Conservation (phyloP, 1,284 basidiomycete species). For the Peniophora sp. region DNA sequence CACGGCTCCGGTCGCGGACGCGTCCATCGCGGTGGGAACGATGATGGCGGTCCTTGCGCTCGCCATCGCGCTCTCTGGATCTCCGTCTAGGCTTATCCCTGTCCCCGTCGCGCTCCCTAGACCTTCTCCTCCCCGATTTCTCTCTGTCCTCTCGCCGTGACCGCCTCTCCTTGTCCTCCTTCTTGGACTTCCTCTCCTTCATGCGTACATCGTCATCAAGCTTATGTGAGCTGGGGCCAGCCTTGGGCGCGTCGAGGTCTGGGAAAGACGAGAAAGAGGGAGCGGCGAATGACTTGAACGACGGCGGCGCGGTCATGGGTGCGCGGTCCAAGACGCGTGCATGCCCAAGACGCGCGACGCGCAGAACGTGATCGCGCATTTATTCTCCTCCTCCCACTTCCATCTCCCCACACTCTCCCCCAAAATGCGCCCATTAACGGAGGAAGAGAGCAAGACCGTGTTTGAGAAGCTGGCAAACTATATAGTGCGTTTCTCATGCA, state of each 20-base stretch:
- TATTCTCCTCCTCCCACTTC: neutral
- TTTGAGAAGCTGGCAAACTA: slow-evolving; percentile 92
- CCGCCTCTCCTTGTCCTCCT: neutral
- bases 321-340: neutral
- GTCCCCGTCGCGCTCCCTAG: neutral
- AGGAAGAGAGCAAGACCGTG: slow-evolving; percentile 81
- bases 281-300: slow-evolving; percentile 51
- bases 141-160: neutral
- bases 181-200: neutral
- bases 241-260: slow-evolving; percentile 24
- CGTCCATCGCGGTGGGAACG: neutral
- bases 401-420: neutral
- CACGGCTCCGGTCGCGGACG: neutral
- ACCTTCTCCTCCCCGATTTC: neutral
- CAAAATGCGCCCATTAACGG: slow-evolving; percentile 76
- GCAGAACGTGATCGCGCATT: neutral
- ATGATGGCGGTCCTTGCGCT: slow-evolving; percentile 11
- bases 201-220: neutral
- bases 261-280: slow-evolving; percentile 63
- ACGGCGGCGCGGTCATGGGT: slow-evolving; percentile 31
- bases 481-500: slow-evolving; percentile 45
- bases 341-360: neutral
- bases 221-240: neutral
- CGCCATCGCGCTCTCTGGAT: slow-evolving; percentile 6
- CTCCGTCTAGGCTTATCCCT: no score